Conservation (phyloP, 2,329 filamentous ascomycete species). For the Teratosphaeriaceae sp. region DNA sequence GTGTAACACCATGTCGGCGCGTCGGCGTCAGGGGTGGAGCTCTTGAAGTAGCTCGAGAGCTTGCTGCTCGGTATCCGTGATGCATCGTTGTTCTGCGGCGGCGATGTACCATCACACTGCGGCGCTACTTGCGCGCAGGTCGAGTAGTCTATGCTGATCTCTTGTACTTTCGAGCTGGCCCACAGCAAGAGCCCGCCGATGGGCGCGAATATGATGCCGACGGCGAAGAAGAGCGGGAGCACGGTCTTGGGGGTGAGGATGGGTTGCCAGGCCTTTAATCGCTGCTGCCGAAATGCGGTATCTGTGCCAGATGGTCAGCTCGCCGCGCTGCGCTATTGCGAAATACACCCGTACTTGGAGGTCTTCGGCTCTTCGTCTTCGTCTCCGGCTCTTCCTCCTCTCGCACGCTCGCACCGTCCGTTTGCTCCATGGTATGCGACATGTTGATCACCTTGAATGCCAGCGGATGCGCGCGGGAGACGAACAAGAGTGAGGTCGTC, state of each 20-base stretch:
- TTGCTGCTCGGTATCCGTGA: conserved; percentile 49
- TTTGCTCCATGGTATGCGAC: conserved; percentile 41
- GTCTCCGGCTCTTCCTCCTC: conserved; percentile 47
- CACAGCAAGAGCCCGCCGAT: conserved; percentile 83
- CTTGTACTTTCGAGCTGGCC: conserved; percentile 80
- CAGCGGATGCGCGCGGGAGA: neutral
- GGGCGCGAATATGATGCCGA: conserved; percentile 88
- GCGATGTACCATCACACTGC: conserved; percentile 34
- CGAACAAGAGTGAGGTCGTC: neutral
- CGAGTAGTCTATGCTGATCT: conserved; percentile 87
- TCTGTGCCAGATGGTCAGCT: conserved; percentile 47
- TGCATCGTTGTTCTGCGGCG: conserved; percentile 26
- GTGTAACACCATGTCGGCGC: conserved; percentile 60
- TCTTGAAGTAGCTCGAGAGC: conserved; percentile 66
- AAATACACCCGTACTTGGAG: conserved; percentile 58
- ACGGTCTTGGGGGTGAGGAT: conserved; percentile 95
- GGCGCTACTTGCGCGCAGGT: conserved; percentile 54
- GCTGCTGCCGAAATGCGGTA: conserved; percentile 93
- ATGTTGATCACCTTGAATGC: conserved; percentile 23
- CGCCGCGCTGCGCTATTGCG: neutral
- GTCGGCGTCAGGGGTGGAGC: conserved; percentile 21
- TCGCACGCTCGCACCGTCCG: conserved; percentile 38
- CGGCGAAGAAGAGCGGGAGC: conserved; percentile 80
- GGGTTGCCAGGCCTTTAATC: conserved; percentile 97
- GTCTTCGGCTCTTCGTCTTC: conserved; percentile 84